These are phyloP conservation scores for Heliamphora pulchella DNA, from an alignment of 179 eudicot species.

Conservation along the genomic window DNA sequence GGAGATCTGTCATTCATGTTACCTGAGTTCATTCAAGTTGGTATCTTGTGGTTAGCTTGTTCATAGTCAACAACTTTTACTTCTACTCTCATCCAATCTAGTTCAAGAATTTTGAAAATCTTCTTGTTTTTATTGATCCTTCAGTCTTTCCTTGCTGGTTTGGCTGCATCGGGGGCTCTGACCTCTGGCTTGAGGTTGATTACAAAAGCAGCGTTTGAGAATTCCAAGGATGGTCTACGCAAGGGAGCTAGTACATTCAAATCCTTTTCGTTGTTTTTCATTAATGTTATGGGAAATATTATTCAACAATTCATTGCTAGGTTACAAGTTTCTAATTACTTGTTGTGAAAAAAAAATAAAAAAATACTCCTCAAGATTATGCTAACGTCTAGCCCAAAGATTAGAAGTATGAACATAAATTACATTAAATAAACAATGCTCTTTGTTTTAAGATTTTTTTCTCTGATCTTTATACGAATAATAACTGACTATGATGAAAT, in stretches of 20 bases:
- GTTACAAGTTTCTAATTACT: not conserved
- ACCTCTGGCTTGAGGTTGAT: slow-evolving; percentile 60
- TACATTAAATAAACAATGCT: not conserved
- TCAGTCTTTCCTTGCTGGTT: slow-evolving; percentile 48
- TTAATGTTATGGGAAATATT: not conserved
- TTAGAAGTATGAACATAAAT: not conserved
- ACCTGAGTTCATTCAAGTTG: slow-evolving; percentile 47
- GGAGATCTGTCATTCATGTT: slow-evolving; percentile 53
- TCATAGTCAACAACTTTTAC: not conserved
- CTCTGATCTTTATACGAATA: not conserved
- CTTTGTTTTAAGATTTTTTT: not conserved
- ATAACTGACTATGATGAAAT: not conserved
- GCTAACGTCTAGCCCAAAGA: not conserved
- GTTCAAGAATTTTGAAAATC: not conserved
- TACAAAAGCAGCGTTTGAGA: slow-evolving; percentile 57
- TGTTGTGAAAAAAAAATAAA: no score
- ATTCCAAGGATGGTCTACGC: slow-evolving; percentile 46
- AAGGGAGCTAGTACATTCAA: slow-evolving; percentile 56
- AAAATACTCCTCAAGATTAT: not conserved
- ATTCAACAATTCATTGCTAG: not conserved
- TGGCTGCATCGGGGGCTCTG: slow-evolving; percentile 59
- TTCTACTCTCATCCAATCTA: not conserved
- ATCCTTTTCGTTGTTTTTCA: not conserved
- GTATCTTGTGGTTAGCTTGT: not conserved
- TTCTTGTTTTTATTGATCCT: not conserved